phyloP scores from a whole-genome alignment of 139 green algal genomes.

The Asterochloris sp. region DNA sequence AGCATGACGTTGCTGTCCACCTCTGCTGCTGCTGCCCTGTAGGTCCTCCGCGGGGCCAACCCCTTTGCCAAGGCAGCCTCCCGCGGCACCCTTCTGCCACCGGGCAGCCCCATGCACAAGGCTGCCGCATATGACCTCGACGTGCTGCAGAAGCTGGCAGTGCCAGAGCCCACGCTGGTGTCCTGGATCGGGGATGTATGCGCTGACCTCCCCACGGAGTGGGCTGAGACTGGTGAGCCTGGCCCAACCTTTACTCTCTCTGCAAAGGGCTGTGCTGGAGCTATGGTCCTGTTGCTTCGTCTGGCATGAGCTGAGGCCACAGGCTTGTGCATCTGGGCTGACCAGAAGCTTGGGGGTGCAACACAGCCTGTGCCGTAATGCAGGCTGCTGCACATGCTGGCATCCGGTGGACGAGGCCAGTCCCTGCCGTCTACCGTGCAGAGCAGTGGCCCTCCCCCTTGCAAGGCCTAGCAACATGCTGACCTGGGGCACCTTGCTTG shows the following conservation, averaged over 20 bases:
- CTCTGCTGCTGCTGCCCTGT: background rate
- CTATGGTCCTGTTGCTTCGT: background rate
- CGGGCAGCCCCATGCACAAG: background rate
- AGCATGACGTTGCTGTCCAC: background rate
- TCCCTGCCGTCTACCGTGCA: too few relatives aligned
- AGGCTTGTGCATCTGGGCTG: background rate
- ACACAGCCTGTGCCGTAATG: background rate
- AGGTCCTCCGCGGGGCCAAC: slow-evolving; percentile 1
- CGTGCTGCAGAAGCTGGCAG: slow-evolving; percentile 9
- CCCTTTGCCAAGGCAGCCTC: slow-evolving; percentile 12
- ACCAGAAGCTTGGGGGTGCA: background rate
- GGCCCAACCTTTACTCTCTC: background rate
- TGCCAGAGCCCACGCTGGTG: slow-evolving; percentile 6
- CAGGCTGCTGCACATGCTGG: too few relatives aligned
- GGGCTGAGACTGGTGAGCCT: background rate
- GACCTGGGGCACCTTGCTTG: too few relatives aligned
- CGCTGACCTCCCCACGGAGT: background rate
- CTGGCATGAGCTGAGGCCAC: background rate
- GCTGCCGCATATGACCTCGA: slow-evolving; percentile 14
- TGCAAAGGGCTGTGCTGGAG: too few relatives aligned
- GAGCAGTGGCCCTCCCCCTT: too few relatives aligned
- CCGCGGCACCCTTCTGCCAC: background rate
- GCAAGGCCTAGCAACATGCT: too few relatives aligned
- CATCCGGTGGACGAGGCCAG: too few relatives aligned
- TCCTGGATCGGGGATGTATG: slow-evolving; percentile 7